Evolutionary conservation across 495 filamentous ascomycete species (phyloP), one percentile per base, ranked within the genome.

Genomic region (Neurospora hispaniola): DNA sequence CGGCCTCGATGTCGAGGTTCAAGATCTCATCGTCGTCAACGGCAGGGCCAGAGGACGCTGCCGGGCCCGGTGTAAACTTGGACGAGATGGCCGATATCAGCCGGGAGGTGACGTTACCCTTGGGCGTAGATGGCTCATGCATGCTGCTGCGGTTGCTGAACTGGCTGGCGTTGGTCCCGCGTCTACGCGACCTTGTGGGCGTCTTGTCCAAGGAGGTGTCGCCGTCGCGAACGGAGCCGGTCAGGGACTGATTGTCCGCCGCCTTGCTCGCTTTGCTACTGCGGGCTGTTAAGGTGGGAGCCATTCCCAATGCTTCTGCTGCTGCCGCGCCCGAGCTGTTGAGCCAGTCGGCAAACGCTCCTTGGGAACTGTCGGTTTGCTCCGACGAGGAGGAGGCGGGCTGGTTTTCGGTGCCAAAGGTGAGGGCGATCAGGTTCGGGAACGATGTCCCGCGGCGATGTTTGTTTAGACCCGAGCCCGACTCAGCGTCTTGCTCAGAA

Each of bases 11-110:
- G 78, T 92, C 86, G 27, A 93, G 81, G 73, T 86, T 88, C 71
- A 89, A 82, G 46, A 93, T 83, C 74, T 92, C 90, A 75, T 93
- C 90, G 71, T 93, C 90, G 71, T 88, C 72, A 71, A 70, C 41
- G 12, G 76, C 43, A 5, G 74, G 74, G 6, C 76, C 73, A 12
- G 76, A 70, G 12, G 81, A 79, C 43, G 73, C 76, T 41, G 73
- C 75, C n/a, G 76, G 75, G 44, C 54, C 54, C 54, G 54, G 54
- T 5, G 80, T 81, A 48, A 85, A 80, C 10, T 82, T 79, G 4
- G 81, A 81, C 18, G 83, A 81, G 39, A 85, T 75, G 40, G 81
- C 83, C 18, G 83, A 83, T 77, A 85, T 81, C 70, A 85, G 80
- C 35, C 84, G 81, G 44, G 84, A 83, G n/a, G 80, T 74, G 71